Percentiles rank a stretch among this genome's conserved stretches.
Conservation (phyloP, 2,329 filamentous ascomycete genomes). For the Ramularia collo-cygni region DNA sequence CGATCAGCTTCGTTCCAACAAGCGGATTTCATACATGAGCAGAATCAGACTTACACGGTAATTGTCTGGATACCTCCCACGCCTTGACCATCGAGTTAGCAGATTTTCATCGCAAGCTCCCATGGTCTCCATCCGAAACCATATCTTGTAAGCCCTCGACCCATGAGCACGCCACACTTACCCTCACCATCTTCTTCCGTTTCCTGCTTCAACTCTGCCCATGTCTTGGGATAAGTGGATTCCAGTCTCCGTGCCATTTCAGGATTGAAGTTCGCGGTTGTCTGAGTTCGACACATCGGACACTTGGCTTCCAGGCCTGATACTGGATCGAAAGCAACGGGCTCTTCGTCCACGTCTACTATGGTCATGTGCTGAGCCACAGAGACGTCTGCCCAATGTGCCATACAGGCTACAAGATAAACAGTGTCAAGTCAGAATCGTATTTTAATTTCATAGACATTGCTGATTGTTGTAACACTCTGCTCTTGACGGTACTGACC, state of each 20-base stretch:
- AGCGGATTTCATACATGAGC: too few species aligned
- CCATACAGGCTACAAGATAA: constrained; percentile 36
- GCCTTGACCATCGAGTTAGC: too few species aligned
- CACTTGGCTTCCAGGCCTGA: constrained; percentile 35
- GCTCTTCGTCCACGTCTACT: constrained; percentile 33
- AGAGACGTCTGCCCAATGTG: constrained; percentile 40
- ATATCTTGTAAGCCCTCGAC: too few species aligned
- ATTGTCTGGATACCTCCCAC: constrained; percentile 32
- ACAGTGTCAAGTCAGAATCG: too few species aligned
- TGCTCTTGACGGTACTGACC: too few species aligned
- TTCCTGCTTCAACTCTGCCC: constrained; percentile 31
- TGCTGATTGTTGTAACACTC: too few species aligned
- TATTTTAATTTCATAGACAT: too few species aligned
- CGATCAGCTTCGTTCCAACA: too few species aligned
- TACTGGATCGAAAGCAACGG: constrained; percentile 23
- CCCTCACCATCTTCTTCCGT: constrained; percentile 24
- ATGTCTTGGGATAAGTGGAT: constrained; percentile 32
- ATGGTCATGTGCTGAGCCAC: constrained; percentile 34
- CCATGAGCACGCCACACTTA: too few species aligned
- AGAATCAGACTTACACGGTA: constrained; percentile 26
- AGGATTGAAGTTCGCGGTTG: constrained; percentile 29
- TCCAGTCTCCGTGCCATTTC: constrained; percentile 25
- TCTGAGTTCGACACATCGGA: constrained; percentile 41
- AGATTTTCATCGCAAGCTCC: too few species aligned
- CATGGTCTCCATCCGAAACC: too few species aligned